phyloP scores from a whole-genome alignment of 2,329 filamentous ascomycete genomes.

The Paraphaeosphaeria minitans region DNA sequence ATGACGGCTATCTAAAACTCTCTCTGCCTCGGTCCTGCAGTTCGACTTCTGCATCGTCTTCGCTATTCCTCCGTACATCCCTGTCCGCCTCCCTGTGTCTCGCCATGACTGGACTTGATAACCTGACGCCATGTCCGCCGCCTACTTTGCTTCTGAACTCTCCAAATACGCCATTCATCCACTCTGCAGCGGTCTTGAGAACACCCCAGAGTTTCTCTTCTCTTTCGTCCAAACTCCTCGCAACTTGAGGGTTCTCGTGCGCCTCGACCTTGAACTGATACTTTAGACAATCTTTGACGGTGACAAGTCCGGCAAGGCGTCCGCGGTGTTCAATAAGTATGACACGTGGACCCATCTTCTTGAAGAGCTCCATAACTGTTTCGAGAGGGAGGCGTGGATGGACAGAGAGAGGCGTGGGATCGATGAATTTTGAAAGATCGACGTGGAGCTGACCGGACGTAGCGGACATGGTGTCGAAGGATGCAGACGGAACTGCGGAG shows the following conservation, averaged over 20 bases:
- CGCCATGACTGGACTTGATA: constrained; percentile 29
- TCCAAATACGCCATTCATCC: constrained; percentile 27
- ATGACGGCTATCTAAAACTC: constrained; percentile 11
- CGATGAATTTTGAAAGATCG: constrained; percentile 86
- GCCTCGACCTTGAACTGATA: constrained; percentile 97
- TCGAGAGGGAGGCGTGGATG: constrained; percentile 91
- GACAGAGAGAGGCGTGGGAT: constrained; percentile 85
- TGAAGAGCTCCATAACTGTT: constrained; percentile 98
- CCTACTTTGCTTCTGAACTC: constrained; percentile 22
- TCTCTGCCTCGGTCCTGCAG: constrained; percentile 28
- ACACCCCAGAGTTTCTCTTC: constrained; percentile 37
- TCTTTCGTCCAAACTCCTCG: constrained; percentile 26
- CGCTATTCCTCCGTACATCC: constrained; percentile 15
- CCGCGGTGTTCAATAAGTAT: constrained; percentile 93
- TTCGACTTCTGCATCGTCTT: constrained; percentile 24
- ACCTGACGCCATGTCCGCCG: constrained; percentile 30
- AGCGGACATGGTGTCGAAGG: constrained; percentile 65
- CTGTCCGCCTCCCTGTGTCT: constrained; percentile 14
- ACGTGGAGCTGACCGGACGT: constrained; percentile 64
- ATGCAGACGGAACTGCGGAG: constrained; percentile 46
- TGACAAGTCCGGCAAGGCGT: constrained; percentile 81
- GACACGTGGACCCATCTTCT: constrained; percentile 93
- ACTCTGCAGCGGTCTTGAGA: constrained; percentile 23
- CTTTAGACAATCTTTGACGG: constrained; percentile 94
- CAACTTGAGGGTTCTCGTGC: constrained; percentile 66